These are phyloP conservation scores for Polyrhizophydium stewartii DNA, from an alignment of 371 early-diverging fungal genomes.

Conservation along the genomic window DNA sequence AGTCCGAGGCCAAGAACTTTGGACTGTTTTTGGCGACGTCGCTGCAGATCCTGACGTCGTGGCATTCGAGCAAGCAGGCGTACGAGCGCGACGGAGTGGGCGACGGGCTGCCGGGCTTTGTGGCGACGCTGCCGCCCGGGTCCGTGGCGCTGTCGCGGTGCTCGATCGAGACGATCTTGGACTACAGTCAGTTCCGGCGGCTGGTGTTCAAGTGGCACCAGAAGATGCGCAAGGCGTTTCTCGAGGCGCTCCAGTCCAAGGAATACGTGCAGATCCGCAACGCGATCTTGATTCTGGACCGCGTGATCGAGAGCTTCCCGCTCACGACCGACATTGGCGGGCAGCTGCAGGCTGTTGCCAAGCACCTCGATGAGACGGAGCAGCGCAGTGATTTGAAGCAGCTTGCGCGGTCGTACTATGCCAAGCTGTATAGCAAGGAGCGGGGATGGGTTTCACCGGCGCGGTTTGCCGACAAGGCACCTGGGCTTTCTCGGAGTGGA, in stretches of 20 bases:
- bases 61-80: slow-evolving; percentile 53
- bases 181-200: slow-evolving; percentile 64
- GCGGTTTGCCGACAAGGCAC: too few relatives aligned
- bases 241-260: slow-evolving; percentile 47
- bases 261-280: slow-evolving; percentile 73
- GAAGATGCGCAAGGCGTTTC: slow-evolving; percentile 34
- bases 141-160: slow-evolving; percentile 21
- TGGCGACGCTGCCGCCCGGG: slow-evolving; percentile 57
- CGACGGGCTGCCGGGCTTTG: slow-evolving; percentile 68
- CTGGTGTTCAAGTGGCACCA: slow-evolving; percentile 79
- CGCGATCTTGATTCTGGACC: slow-evolving; percentile 63
- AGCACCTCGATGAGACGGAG: slow-evolving; percentile 34
- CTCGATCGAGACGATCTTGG: slow-evolving; percentile 43
- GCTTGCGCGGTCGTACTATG: slow-evolving; percentile 31
- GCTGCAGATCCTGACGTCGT: slow-evolving; percentile 52
- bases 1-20: slow-evolving; percentile 73
- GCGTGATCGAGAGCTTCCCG: slow-evolving; percentile 63
- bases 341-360: slow-evolving; percentile 18
- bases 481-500: too few relatives aligned
- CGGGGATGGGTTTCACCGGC: slow-evolving; percentile 14
- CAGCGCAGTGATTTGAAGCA: slow-evolving; percentile 47
- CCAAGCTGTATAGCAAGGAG: slow-evolving; percentile 14
- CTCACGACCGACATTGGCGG: slow-evolving; percentile 49
- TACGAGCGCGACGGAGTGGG: slow-evolving; percentile 59
- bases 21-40: slow-evolving; percentile 61